phyloP scores from a whole-genome alignment of 2,329 filamentous ascomycete species.

The Bipolaris cookei region DNA sequence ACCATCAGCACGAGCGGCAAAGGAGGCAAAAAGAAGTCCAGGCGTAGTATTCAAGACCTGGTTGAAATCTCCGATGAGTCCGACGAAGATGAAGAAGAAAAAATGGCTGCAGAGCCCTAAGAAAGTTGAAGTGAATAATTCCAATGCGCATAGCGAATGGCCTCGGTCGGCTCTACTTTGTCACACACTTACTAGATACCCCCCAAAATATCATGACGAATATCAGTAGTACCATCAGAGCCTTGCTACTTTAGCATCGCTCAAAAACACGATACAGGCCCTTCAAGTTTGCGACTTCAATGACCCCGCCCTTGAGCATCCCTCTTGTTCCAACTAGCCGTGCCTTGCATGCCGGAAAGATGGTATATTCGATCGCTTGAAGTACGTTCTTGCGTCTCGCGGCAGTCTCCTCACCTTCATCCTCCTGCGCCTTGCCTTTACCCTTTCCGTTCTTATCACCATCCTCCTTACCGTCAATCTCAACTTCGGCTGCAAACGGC shows the following conservation, averaged over 20 bases:
- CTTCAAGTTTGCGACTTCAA: conserved; percentile 91
- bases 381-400: conserved; percentile 71
- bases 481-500: conserved; percentile 56
- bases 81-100: conserved; percentile 32
- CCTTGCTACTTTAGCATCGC: conserved; percentile 66
- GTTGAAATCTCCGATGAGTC: conserved; percentile 45
- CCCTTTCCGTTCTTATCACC: conserved; percentile 14
- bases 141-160: not conserved
- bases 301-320: conserved; percentile 71
- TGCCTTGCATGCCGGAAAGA: conserved; percentile 88
- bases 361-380: conserved; percentile 77
- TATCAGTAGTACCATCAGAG: not conserved
- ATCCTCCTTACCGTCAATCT: conserved; percentile 51
- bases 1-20: conserved; percentile 62
- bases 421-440: conserved; percentile 21
- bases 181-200: conserved; percentile 13
- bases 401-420: conserved; percentile 52
- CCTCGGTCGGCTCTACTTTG: not conserved
- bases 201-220: conserved; percentile 1
- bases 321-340: conserved; percentile 81
- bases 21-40: conserved; percentile 50
- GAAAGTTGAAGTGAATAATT: conserved; percentile 14
- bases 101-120: conserved; percentile 12
- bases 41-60: conserved; percentile 30
- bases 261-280: conserved; percentile 95